Percentiles rank a stretch among this genome's conserved stretches.
Evolutionary conservation across 1,284 basidiomycete genomes (phyloP).

Genomic region (Lentinus polychrous): DNA sequence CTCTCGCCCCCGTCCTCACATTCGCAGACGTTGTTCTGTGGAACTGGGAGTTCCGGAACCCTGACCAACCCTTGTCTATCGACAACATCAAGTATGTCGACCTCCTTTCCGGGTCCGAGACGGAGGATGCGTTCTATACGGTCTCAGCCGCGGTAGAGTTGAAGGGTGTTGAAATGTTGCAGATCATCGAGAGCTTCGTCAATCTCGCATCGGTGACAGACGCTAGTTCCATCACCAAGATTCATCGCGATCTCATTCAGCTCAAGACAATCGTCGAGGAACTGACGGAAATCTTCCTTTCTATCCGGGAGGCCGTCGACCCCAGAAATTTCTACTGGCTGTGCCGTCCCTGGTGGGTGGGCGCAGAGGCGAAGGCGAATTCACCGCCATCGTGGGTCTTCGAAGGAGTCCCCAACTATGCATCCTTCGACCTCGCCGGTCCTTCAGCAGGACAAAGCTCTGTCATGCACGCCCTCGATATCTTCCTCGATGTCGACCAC

Average conservation of each 20-base stretch:
- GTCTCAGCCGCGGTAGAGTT: slow-evolving; percentile 84
- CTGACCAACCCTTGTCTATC: slow-evolving; percentile 44
- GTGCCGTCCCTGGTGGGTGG: slow-evolving; percentile 91
- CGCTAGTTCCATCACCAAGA: slow-evolving; percentile 60
- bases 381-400: slow-evolving; percentile 60
- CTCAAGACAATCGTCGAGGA: slow-evolving; percentile 71
- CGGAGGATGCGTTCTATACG: slow-evolving; percentile 85
- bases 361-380: slow-evolving; percentile 62
- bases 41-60: slow-evolving; percentile 74
- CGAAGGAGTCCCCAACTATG: slow-evolving; percentile 64
- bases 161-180: slow-evolving; percentile 79
- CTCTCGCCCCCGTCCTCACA: slow-evolving; percentile 88
- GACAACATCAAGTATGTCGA: slow-evolving; percentile 64
- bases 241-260: slow-evolving; percentile 67
- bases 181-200: slow-evolving; percentile 81
- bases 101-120: slow-evolving; percentile 79
- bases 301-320: slow-evolving; percentile 71
- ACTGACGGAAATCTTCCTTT: slow-evolving; percentile 62
- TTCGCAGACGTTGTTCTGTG: slow-evolving; percentile 96
- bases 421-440: slow-evolving; percentile 66
- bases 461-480: slow-evolving; percentile 77
- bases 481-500: slow-evolving; percentile 81
- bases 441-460: slow-evolving; percentile 94
- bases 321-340: slow-evolving; percentile 89
- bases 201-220: slow-evolving; percentile 70